Evolutionary conservation across 768 basidiomycete genomes (phyloP), one percentile per base, ranked within the genome.

Genomic region (Agaricus subrufescens): DNA sequence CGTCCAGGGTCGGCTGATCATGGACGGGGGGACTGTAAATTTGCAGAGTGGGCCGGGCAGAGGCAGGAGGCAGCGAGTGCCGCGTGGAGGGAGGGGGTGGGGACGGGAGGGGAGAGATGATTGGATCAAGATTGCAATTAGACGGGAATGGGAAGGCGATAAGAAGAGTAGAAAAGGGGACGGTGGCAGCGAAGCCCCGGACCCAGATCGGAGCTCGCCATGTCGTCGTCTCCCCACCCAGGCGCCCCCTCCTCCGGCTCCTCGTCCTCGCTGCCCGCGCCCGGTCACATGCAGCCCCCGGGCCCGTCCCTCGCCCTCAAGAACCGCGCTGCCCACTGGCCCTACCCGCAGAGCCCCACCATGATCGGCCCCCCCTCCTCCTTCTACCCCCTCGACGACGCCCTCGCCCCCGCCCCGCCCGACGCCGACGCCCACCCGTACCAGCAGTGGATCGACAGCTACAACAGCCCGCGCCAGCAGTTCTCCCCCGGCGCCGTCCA

Each of bases 341-440:
- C 11, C 11, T 8, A 8, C 34, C 34, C 34, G 2, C 34, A 34
- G 11, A 34, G 11, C 11, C 11, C 72, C 46, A 59, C 70, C 40
- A 84, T 85, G 83, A 84, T 85, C 59, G 78, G 79, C 38, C 74
- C 82, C 14, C 71, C 74, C 0, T 72, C 80, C 8, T 74, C 80
- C 6, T 81, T 82, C 61, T 85, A 83, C 63, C 80, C 81, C 53
- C 71, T 81, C 4, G 68, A 77, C 19, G 69, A 71, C 3, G 62
- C 67, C 19, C 19, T 19, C n/a, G 62, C 64, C 23, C 52, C 68
- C 12, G 62, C 66, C 34, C 64, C 65, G 45, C 60, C 60, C 45
- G 62, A 67, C 58, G 50, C 55, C 27, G 62, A 65, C 39, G 58
- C 65, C 58, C 71, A 66, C 1, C 71, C 77, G 50, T 81, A 80